Evolutionary conservation across 805 yeast genomes (phyloP), one percentile per base, ranked within the genome.

Genomic region (Myxozyma udenii): DNA sequence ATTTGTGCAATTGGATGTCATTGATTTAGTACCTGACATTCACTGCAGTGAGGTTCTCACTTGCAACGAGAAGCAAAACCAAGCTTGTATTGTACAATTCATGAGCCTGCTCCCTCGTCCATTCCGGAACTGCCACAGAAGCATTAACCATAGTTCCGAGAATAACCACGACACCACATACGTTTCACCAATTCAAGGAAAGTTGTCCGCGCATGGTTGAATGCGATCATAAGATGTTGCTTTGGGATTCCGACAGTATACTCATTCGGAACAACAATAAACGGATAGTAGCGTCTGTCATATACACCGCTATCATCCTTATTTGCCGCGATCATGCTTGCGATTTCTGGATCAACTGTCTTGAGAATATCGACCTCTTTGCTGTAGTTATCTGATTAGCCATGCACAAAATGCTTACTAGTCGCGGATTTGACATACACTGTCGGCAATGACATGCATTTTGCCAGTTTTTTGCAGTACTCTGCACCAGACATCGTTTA

Each of bases 41-140:
- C 26, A 53, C 23, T 4, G 57, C 60, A 2, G 60, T 45, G 26
- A 48, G 41, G 36, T 55, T 53, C 38, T 55, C 60, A 23, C 60
- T 55, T 16, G 51, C 58, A 5, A 53, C 23, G 12, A 53, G 40
- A 3, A 53, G 44, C 24, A 52, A 22, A 9, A 46, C 46, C n/a
- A 55, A 14, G 3, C 53, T 35, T 6, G 51, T 41, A 19, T 46
- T 38, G 3, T 36, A 22, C n/a, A 55, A 28, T 30, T 43, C 51
- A 24, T 16, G 33, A 7, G 51, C 58, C 16, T 55, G 46, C 23
- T 53, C 55, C 4, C 28, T 46, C 5, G 60, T 53, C 58, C 51
- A 49, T 2, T 14, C 18, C 3, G 30, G 38, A 22, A 37, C 58
- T 54, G 39, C 26, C 18, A 36, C 7, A 21, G 11, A 11, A 30